phyloP scores from a whole-genome alignment of 1,284 basidiomycete species.

The Erythrobasidium hasegawianum region DNA sequence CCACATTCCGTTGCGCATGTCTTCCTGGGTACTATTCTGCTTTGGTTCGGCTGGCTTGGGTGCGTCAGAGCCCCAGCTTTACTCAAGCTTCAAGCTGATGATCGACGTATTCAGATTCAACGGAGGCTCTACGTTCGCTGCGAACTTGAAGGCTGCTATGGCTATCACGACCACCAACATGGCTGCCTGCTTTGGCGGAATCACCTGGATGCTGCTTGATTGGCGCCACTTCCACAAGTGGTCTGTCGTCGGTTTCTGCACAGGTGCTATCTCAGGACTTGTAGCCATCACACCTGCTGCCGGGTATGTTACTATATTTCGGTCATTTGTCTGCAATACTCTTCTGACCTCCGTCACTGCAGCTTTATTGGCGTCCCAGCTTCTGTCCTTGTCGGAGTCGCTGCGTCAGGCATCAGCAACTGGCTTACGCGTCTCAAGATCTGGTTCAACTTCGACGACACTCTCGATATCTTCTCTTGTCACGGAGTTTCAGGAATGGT shows the following conservation, averaged over 20 bases:
- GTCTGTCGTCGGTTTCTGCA: constrained; percentile 94
- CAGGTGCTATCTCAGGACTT: constrained; percentile 70
- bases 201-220: constrained; percentile 86
- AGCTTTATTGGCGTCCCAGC: constrained; percentile 76
- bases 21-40: constrained; percentile 76
- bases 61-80: constrained; percentile 92
- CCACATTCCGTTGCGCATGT: constrained; percentile 90
- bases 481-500: constrained; percentile 84
- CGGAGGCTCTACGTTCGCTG: constrained; percentile 75
- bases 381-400: constrained; percentile 75
- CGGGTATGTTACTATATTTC: background rate
- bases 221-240: constrained; percentile 78
- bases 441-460: constrained; percentile 65
- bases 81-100: no score
- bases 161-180: constrained; percentile 87
- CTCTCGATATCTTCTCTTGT: constrained; percentile 72
- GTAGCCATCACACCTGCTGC: constrained; percentile 76
- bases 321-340: constrained; percentile 52
- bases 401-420: constrained; percentile 81
- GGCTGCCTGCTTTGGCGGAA: constrained; percentile 68
- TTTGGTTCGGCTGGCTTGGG: constrained; percentile 96
- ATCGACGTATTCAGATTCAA: constrained; percentile 83
- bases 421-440: constrained; percentile 93
- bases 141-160: constrained; percentile 80
- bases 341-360: constrained; percentile 61